Base-by-base conservation (phyloP, 78 protist species). In the Bodo saltans region DNA sequence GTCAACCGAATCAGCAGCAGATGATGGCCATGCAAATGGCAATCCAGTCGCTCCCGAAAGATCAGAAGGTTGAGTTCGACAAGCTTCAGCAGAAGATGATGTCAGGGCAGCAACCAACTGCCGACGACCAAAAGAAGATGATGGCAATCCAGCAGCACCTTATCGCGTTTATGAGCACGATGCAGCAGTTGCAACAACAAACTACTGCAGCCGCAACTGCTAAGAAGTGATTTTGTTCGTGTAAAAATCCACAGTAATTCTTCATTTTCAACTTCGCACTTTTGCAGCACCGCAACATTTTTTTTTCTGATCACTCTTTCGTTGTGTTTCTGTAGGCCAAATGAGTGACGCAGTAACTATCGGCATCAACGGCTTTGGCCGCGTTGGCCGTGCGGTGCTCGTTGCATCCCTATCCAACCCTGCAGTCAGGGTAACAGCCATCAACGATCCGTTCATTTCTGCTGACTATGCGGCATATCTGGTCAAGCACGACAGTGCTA, bases 311-410 rank as follows among this genome's bases (percentile, higher is more conserved):
- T n/a, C n/a, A n/a, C n/a, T n/a, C n/a, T n/a, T n/a, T n/a, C n/a
- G n/a, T n/a, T n/a, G n/a, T n/a, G n/a, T n/a, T n/a, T n/a, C n/a
- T n/a, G n/a, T n/a, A n/a, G n/a, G n/a, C n/a, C n/a, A n/a, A n/a
- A n/a, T n/a, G n/a, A n/a, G n/a, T n/a, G n/a, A n/a, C n/a, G n/a
- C n/a, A n/a, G 90, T 88, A 30, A 69, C 40, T 47, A 78, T 94
- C 39, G 96, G 96, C 39, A 92, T 96, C 92, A 96, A 96, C 89
- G 99, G 99, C 72, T 97, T 97, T 68, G 99, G 99, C 52, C 93
- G 99, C 85, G 97, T 98, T 52, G 99, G 99, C 47, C 95, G 99
- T 72, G 78, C 96, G n/a, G 99, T 97, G 68, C 40, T 90, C 86
- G 90, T 98, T 68, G 92, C 93, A 30, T 87, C 85, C 72, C 81